Evolutionary conservation across 2,329 filamentous ascomycete species (phyloP), one percentile per base, ranked within the genome.

Genomic region (Xylaria digitata): DNA sequence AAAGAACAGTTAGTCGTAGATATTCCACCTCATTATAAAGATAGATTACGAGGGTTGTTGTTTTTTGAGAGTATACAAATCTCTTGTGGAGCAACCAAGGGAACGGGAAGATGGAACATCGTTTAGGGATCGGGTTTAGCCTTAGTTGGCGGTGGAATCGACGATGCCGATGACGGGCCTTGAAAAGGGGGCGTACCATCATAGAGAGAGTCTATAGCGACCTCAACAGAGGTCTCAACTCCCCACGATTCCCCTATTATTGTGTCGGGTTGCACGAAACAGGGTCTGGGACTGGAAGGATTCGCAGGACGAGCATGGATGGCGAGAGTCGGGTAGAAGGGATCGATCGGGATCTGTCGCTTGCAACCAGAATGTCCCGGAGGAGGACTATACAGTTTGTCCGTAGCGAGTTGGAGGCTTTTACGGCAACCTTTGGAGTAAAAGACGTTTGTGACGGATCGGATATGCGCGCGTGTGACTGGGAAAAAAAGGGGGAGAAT

Each of bases 271-370:
- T 69, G 74, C 72, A 74, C 72, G 66, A 72, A 73, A 72, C 71
- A 72, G 61, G 68, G 57, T 70, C 55, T 73, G 26, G 26, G 26
- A 26, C 26, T 57, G 66, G 70, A 65, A 54, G 68, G 63, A 58
- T 60, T 74, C 67, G 75, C 69, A 68, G 70, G 63, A 71, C 69
- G 71, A 73, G 72, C 75, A 76, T 76, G 73, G 70, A 68, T 70
- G 57, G 65, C 63, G 57, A 66, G 54, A 13, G 42, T 63, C 58
- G 66, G 50, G 58, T 11, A 34, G n/a, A 46, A 34, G 53, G 53
- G 53, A 52, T 68, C 52, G 63, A 57, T 32, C n/a, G 53, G 57
- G 21, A 26, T 56, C 37, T 34, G 56, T 57, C 61, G 66, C 42
- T 67, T 69, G 56, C 58, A 43, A 45, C 48, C 21, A 46, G 42